Conservation (phyloP, 2,329 filamentous ascomycete genomes). For the Cryphonectria japonica region DNA sequence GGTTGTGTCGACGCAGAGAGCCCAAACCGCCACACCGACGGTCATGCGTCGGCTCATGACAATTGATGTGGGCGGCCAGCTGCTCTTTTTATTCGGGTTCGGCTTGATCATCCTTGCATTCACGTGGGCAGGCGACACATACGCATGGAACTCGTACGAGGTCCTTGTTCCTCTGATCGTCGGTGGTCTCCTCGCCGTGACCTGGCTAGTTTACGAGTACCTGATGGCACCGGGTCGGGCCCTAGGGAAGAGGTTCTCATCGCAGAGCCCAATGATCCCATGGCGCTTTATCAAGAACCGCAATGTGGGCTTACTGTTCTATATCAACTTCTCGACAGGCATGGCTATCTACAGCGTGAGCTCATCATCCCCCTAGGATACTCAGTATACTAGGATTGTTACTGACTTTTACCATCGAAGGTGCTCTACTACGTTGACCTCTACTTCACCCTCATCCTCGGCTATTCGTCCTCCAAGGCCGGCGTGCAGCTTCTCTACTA, state of each 20-base stretch:
- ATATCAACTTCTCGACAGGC: slow-evolving; percentile 64
- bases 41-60: slow-evolving; percentile 53
- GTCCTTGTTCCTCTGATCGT: slow-evolving; percentile 54
- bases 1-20: not conserved
- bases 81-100: slow-evolving; percentile 59
- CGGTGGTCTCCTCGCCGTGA: slow-evolving; percentile 45
- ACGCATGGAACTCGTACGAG: slow-evolving; percentile 53
- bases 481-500: slow-evolving; percentile 66
- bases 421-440: slow-evolving; percentile 69
- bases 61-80: slow-evolving; percentile 59
- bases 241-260: slow-evolving; percentile 52
- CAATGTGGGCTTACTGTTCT: slow-evolving; percentile 64
- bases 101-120: slow-evolving; percentile 58
- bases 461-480: slow-evolving; percentile 51
- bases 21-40: slow-evolving; percentile 34
- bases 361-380: not conserved
- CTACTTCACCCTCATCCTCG: slow-evolving; percentile 68
- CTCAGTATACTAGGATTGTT: not conserved
- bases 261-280: slow-evolving; percentile 66
- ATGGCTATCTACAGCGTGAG: slow-evolving; percentile 54
- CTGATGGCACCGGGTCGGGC: slow-evolving; percentile 54
- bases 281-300: slow-evolving; percentile 59
- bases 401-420: slow-evolving; percentile 28
- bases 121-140: slow-evolving; percentile 59
- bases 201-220: slow-evolving; percentile 56